These are phyloP conservation scores for Phoenix roebelenii DNA, from an alignment of 176 grass and related monocot species.

Conservation along the genomic window DNA sequence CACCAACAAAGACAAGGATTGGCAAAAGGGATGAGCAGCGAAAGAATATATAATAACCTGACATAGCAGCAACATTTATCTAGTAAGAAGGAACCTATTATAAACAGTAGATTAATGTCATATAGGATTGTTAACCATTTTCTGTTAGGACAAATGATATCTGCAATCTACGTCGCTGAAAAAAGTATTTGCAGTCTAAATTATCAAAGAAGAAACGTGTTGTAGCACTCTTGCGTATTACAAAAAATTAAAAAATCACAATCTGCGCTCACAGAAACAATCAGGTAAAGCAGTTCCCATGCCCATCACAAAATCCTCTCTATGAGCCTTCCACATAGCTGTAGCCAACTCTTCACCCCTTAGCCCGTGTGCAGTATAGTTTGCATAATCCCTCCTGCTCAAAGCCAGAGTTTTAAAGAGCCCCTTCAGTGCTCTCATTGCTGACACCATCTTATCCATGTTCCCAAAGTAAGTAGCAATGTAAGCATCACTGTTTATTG, in stretches of 20 bases:
- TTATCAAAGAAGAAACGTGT: no score
- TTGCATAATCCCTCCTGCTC: constrained; percentile 81
- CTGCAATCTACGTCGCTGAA: no score
- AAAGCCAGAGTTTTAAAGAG: constrained; percentile 64
- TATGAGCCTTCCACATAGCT: constrained; percentile 66
- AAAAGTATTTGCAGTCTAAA: no score
- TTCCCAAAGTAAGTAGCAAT: constrained; percentile 89
- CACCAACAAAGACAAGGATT: no score
- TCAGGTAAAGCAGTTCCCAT: constrained; percentile 75
- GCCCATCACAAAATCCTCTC: constrained; percentile 68
- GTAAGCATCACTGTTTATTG: constrained; percentile 72
- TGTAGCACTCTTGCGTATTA: no score
- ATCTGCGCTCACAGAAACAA: constrained; percentile 81
- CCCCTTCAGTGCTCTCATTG: constrained; percentile 77
- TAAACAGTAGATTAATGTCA: no score
- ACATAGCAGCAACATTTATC: no score
- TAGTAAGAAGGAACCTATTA: no score
- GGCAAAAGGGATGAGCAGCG: no score
- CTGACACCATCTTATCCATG: constrained; percentile 97
- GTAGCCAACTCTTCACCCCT: constrained; percentile 51
- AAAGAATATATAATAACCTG: no score
- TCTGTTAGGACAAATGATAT: no score
- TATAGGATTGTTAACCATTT: no score
- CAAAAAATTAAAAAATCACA: constrained; percentile 12
- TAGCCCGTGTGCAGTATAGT: constrained; percentile 43